Evolutionary conservation across 2,329 filamentous ascomycete genomes (phyloP), one percentile per base, ranked within the genome.

Genomic region (Stylonectria norvegica): DNA sequence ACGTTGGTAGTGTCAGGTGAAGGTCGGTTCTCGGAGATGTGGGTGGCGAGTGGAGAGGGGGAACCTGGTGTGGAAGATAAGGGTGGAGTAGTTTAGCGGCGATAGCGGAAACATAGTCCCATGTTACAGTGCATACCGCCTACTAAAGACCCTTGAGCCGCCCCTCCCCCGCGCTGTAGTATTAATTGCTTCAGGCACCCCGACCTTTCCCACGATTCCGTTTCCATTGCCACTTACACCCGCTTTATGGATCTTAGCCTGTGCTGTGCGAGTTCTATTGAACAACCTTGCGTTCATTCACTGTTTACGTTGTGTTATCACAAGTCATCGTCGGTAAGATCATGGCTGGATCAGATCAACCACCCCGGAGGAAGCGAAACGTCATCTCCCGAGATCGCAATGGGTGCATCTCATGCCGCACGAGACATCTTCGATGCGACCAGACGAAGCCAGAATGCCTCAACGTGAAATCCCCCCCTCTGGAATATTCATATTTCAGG

Each of bases 341-440:
- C 6, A 30, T 30, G 27, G 27, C 14, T 6, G 27, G 27, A 30
- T 30, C 27, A 9, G 27, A 30, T 6, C 27, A 30, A 14, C 27
- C 27, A 3, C 20, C 33, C 16, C 20, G 23, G 22, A 27, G 36
- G 20, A 39, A 28, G 30, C 19, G 37, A 20, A 34, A 39, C 28
- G 37, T 39, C 17, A 22, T 23, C 9, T 39, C 37, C 30, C 30
- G 37, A 19, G 37, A 39, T 22, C 37, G 37, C 18, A 17, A 18
- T 14, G 37, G 37, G 16, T 39, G 37, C 30, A 28, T 39, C 15
- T 25, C 37, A 10, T 39, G 37, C 22, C 37, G 37, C 5, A 20
- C 31, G 14, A 15, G 37, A 4, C 37, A 28, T 16, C 30, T 39
- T 5, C 14, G 37, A 6, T 39, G 37, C 25, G 37, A 39, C 30